Base-by-base conservation (phyloP, 441 rosid species). In the Populus tomentosa region DNA sequence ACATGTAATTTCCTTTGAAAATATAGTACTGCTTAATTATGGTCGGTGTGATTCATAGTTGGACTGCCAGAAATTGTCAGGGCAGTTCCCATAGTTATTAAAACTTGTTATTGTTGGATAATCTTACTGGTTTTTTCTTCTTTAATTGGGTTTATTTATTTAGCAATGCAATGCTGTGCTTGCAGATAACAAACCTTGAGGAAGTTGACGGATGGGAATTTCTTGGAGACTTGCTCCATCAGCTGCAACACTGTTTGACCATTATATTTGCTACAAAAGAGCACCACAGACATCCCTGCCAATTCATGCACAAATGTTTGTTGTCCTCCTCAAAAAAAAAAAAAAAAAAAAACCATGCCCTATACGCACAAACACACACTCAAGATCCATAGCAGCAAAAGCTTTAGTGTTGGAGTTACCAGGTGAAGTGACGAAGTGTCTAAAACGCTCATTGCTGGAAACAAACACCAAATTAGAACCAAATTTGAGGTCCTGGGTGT, bases 161-260 rank as follows among this genome's bases (percentile, higher is more conserved):
- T 46, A 16, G 5, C 21, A 38, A 40, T 26, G 6, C 20, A 18
- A 64, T 24, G 32, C 40, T 32, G 24, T 59, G 28, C 30, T 42
- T 66, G 32, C 33, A 8, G 46, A 46, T 7, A 70, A 73, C 80
- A 68, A 61, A 80, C 91, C 91, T 88, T 85, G 61, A 88, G 88
- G 80, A 89, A 89, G 80, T 85, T 81, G 80, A 89, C 87, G 24
- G 89, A 90, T 56, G 93, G 91, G 82, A 83, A 88, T 77, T 85
- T 83, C 77, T 79, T 88, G 88, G 90, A 84, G 63, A 86, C 82
- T 82, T 80, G 86, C 80, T 86, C 85, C 90, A 85, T 82, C 20
- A 80, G 69, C 69, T 81, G 82, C 85, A 82, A 67, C 23, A 80
- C 82, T 82, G 85, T 86, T 77, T 70, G 79, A 70, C 86, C 80